Evolutionary conservation across 2,329 filamentous ascomycete species (phyloP).

Genomic region (Triangularia setosa): DNA sequence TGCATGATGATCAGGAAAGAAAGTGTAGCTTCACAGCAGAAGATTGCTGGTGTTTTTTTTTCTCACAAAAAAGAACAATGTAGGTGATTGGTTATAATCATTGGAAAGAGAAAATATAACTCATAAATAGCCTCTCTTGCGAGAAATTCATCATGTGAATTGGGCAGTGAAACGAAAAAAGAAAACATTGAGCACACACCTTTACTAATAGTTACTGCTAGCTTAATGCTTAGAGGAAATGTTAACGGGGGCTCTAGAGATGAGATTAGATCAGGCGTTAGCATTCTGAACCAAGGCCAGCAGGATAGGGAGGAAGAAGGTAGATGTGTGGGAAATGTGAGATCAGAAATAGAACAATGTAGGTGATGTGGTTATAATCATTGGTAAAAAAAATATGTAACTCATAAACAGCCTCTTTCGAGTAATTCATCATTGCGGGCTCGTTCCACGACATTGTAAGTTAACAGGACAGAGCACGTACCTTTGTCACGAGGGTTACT

Average conservation of each 20-base stretch:
- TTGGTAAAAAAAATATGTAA: constrained; percentile 8
- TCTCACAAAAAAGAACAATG: constrained; percentile 19
- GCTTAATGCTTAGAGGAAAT: no score
- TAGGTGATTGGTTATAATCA: constrained; percentile 24
- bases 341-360: constrained; percentile 28
- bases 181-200: no score
- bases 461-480: neutral
- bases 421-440: neutral
- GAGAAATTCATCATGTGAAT: constrained; percentile 22
- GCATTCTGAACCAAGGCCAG: neutral
- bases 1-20: neutral
- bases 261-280: no score
- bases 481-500: neutral
- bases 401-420: constrained; percentile 21
- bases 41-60: neutral
- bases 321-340: neutral
- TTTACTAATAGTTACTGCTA: no score
- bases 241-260: no score
- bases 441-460: neutral
- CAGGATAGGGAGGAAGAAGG: no score
- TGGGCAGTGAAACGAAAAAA: neutral
- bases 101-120: constrained; percentile 2
- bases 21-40: no score
- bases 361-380: constrained; percentile 27
- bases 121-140: constrained; percentile 25